Percentiles rank a stretch among this genome's conserved stretches.
Evolutionary conservation across 2,329 filamentous ascomycete species (phyloP).

Genomic region (Neofusicoccum parvum): DNA sequence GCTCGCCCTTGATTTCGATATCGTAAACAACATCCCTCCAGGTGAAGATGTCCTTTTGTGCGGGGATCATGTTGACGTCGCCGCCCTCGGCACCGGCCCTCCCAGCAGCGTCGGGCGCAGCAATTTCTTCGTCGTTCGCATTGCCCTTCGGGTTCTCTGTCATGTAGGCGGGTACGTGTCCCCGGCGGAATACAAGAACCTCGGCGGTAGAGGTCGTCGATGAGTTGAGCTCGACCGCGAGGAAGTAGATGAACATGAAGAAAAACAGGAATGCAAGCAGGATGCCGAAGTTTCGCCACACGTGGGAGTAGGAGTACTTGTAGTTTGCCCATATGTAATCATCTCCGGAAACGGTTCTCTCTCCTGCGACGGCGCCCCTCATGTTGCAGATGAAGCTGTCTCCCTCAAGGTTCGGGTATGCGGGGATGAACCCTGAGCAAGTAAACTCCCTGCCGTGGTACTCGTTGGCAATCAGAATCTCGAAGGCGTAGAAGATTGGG

Average conservation of each 20-base stretch:
- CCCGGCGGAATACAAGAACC: conserved; percentile 64
- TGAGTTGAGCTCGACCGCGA: conserved; percentile 58
- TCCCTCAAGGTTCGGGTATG: too few relatives aligned
- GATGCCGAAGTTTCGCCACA: conserved; percentile 69
- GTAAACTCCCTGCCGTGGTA: conserved; percentile 40
- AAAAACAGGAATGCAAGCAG: conserved; percentile 64
- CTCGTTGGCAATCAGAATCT: conserved; percentile 79
- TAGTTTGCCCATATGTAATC: conserved; percentile 36
- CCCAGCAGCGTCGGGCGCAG: too few relatives aligned
- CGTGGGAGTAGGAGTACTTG: conserved; percentile 44
- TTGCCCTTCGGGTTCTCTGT: conserved; percentile 22
- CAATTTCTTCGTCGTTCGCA: too few relatives aligned
- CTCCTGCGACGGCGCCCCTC: conserved; percentile 43
- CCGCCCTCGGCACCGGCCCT: too few relatives aligned
- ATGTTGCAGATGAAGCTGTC: conserved; percentile 49
- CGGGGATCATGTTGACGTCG: conserved; percentile 35
- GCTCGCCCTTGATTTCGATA: conserved; percentile 54
- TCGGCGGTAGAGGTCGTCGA: conserved; percentile 60
- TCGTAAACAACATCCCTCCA: conserved; percentile 56
- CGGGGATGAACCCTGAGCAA: conserved; percentile 43
- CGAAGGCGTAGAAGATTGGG: conserved; percentile 78
- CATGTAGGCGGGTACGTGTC: conserved; percentile 46
- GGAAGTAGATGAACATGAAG: conserved; percentile 66
- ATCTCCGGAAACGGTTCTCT: conserved; percentile 43
- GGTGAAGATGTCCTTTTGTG: conserved; percentile 67